Base-by-base conservation (phyloP, 2,329 filamentous ascomycete genomes). In the Cladophialophora immunda region DNA sequence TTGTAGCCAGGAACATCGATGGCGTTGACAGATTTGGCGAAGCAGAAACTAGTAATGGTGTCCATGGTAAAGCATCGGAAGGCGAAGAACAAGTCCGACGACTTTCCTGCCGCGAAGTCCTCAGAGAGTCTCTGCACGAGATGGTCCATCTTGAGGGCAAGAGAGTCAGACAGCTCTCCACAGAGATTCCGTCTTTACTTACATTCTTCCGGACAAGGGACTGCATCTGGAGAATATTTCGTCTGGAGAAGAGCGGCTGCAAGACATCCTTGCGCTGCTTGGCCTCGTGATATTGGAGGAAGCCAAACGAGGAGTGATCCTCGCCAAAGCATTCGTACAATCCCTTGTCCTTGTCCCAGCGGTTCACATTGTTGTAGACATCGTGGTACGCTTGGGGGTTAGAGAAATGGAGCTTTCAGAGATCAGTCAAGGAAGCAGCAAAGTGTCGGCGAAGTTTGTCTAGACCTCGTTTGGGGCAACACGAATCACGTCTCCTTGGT, bases 61-160 rank as follows among this genome's bases (percentile, higher is more conserved):
- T 75, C 73, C 25, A 75, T 67, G n/a, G 73, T 64, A 62, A 72
- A 62, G 58, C 70, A 74, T 22, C 70, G 67, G 55, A 79, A 74
- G 2, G 72, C 78, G 52, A 75, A 75, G 59, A 76, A 73, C 34
- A 78, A 71, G 66, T 77, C 75, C 2, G 70, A 70, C 41, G 73
- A 75, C 63, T 72, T 70, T 3, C 73, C 72, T 2, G 55, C 59
- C 2, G 52, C 64, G 19, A 29, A 58, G 36, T 34, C 73, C 9
- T 68, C 71, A 17, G 68, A 68, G 22, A 81, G 73, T 2, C 74
- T 74, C 19, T 73, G 8, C 29, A 53, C 58, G 25, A 41, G 58
- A 6, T 32, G 27, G 58, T 25, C 38, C 38, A 41, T 22, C 67
- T 59, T 55, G 52, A n/a, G n/a, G 52, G 52, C 8, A 50, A 27